Base-by-base conservation (phyloP, 495 filamentous ascomycete species). In the Trichoderma virens region DNA sequence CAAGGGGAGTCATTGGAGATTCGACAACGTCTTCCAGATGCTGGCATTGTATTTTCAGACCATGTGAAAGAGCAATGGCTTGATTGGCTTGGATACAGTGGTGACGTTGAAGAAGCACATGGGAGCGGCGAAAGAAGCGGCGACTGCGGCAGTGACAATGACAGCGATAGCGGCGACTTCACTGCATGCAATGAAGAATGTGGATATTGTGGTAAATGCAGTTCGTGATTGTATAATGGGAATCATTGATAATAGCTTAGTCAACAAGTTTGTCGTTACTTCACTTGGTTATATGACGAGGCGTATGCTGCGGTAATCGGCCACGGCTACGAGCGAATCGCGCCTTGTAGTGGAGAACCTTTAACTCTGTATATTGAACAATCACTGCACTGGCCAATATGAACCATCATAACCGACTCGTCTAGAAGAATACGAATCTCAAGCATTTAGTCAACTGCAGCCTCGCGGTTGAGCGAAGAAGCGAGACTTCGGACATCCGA, bases 101-200 rank as follows among this genome's bases (percentile, higher is more conserved):
- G n/a, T 83, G 60, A 65, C 39, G 63, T 7, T 47, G 68, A 71
- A 56, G 59, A 63, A 25, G 54, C 34, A 65, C 51, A 27, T 8
- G 4, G 20, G 23, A 23, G 8, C 4, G 20, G 20, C 23, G 34
- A 35, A 4, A 35, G 32, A 35, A 11, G 32, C 34, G 5, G 34
- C 34, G 4, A 35, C 18, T 14, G 41, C 28, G 51, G 28, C 25
- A 8, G 20, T 25, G 51, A 56, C 25, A 30, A 25, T 32, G 60
- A 67, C 30, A 62, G 62, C 47, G 65, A 64, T 4, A 62, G 63
- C 30, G 67, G 62, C 51, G 79, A 81, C 64, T 80, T 70, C 61
- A 78, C 76, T 25, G 74, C 74, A 28, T 79, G 79, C 63, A 65
- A 71, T 32, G 65, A 73, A 8, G 66, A 62, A 1, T 81, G 78